phyloP scores from a whole-genome alignment of 331 rosid species.

The Stylosanthes scabra region DNA sequence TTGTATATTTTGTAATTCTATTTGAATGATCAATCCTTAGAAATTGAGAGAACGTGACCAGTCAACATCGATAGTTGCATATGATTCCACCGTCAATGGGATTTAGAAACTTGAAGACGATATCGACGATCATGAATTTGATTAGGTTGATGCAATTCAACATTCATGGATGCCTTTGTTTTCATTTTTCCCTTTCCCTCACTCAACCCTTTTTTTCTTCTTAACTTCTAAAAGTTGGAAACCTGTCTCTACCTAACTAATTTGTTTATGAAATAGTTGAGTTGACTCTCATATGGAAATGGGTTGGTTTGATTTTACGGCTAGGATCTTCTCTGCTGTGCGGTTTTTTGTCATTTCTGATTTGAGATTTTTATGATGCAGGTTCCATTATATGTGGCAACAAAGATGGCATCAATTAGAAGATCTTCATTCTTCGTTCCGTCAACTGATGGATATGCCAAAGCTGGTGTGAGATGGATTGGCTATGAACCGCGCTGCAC shows the following conservation, averaged over 20 bases:
- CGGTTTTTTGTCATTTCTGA: conserved; percentile 25
- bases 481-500: conserved; percentile 97
- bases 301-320: conserved; percentile 19
- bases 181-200: conserved; percentile 5
- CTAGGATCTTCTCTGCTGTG: not conserved
- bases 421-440: conserved; percentile 93
- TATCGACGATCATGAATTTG: not conserved
- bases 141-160: conserved; percentile 6
- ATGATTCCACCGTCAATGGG: not conserved
- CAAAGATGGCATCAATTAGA: conserved; percentile 96
- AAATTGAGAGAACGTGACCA: conserved; percentile 3
- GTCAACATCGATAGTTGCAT: not conserved
- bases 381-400: conserved; percentile 98
- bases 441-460: conserved; percentile 80
- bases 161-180: conserved; percentile 1
- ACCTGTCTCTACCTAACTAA: conserved; percentile 9
- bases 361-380: conserved; percentile 41
- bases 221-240: not conserved
- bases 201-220: conserved; percentile 4
- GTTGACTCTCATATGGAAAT: conserved; percentile 19
- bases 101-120: conserved; percentile 3
- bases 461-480: conserved; percentile 79
- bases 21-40: not conserved
- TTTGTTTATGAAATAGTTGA: not conserved
- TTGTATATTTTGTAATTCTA: not conserved